Base-by-base conservation (phyloP, 106 monocot species). In the Ottelia alismoides region DNA sequence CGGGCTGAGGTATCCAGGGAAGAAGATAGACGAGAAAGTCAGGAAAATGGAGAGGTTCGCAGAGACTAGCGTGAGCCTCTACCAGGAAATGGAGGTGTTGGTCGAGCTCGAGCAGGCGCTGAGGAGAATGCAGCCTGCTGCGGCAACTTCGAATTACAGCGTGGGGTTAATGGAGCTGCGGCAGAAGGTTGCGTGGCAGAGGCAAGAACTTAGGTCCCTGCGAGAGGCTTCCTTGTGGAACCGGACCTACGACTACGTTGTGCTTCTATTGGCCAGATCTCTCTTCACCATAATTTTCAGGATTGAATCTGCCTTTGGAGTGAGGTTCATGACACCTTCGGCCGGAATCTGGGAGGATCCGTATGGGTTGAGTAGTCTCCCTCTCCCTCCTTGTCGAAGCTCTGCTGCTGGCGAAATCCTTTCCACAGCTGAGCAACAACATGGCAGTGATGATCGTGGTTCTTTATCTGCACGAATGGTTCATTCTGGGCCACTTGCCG, bases 61-160 rank as follows among this genome's bases (percentile, higher is more conserved):
- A 20, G 56, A 67, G 2, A 69, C 82, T 20, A 72, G 53, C 25
- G 67, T 65, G 22, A 61, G 58, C 18, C 72, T 87, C 2, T 65
- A 67, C 61, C 83, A 77, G 60, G 92, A 92, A 67, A 64, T 83
- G 28, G 83, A 92, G 60, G 62, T 75, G 29, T 66, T 92, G 3
- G 68, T 66, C 2, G 82, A 92, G 61, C 67, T 87, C 29, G 86
- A 87, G 72, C 68, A 73, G 28, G 71, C 32, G 35, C 30, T 72
- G 60, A 56, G 65, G 54, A 69, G 81, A 55, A 47, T 60, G 30
- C 61, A 66, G 55, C 56, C 26, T 29, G 56, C 59, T 27, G 49
- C 20, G 32, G 23, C 65, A 3, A 50, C 11, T 11, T 25, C 14
- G 52, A 17, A 20, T 2, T 16, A 20, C 10, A 11, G n/a, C 11